Conservation (phyloP, 257 asterid genomes). For the Solanum tacnaense region DNA sequence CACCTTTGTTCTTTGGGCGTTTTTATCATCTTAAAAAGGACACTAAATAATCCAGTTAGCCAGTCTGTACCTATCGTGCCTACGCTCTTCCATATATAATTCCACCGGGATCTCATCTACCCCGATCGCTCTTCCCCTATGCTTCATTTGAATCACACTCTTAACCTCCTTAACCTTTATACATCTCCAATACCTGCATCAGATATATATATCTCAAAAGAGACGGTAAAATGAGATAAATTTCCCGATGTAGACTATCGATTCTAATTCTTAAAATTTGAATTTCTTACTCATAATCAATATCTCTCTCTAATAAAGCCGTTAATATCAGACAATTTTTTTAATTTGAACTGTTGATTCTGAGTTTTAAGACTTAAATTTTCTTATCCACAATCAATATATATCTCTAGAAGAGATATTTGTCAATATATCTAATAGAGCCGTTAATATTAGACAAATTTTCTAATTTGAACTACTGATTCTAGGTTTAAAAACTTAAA, state of each 20-base stretch:
- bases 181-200: background rate
- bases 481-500: background rate
- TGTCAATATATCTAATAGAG: background rate
- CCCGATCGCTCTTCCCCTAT: background rate
- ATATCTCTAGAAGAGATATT: background rate
- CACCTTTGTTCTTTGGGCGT: background rate
- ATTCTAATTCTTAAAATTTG: background rate
- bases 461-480: background rate
- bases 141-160: background rate
- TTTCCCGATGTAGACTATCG: background rate
- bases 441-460: background rate
- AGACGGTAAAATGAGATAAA: background rate
- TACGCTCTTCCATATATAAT: background rate
- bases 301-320: background rate
- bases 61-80: background rate
- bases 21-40: too few relatives aligned
- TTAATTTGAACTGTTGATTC: background rate
- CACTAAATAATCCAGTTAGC: background rate
- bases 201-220: background rate
- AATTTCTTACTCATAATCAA: background rate
- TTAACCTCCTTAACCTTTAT: background rate
- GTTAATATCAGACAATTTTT: background rate
- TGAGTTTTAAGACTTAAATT: background rate
- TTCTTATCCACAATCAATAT: background rate
- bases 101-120: background rate